A percentile compares a stretch with the other conserved stretches of the same genome.
phyloP scores from a whole-genome alignment of 1,139 yeast species.

The Debaryomyces coudertii region DNA sequence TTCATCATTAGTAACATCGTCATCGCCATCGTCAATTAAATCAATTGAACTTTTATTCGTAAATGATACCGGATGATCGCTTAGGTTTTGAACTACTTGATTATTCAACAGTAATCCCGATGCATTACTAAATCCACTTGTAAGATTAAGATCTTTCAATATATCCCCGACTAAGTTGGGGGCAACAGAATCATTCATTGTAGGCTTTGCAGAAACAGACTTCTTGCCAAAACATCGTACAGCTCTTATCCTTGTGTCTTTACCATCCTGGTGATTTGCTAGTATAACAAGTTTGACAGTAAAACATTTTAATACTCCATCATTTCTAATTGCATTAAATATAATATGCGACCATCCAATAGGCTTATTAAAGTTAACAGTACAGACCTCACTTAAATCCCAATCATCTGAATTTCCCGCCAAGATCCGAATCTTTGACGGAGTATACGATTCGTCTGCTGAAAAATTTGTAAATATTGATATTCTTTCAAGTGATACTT shows the following conservation, averaged over 20 bases:
- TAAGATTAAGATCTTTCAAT: constrained; percentile 33
- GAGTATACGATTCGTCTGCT: constrained; percentile 91
- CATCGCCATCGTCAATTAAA: constrained; percentile 10
- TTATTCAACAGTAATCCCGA: constrained; percentile 38
- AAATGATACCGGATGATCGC: constrained; percentile 9
- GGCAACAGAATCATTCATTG: constrained; percentile 5
- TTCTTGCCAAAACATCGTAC: constrained; percentile 50
- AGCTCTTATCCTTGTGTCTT: constrained; percentile 88
- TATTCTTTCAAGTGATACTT: constrained; percentile 69
- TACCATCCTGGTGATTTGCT: constrained; percentile 93
- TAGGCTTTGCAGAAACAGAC: constrained; percentile 15
- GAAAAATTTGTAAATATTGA: constrained; percentile 69
- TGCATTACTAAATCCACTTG: constrained; percentile 25
- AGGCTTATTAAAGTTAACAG: constrained; percentile 68
- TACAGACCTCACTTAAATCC: constrained; percentile 76
- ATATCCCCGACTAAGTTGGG: constrained; percentile 23
- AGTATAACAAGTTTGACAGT: constrained; percentile 68
- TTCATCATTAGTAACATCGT: constrained; percentile 5
- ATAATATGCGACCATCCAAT: constrained; percentile 84
- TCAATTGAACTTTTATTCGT: constrained; percentile 1
- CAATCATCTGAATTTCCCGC: constrained; percentile 86
- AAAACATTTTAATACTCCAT: constrained; percentile 71
- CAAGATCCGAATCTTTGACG: constrained; percentile 66
- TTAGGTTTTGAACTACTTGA: constrained; percentile 12
- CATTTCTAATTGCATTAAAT: constrained; percentile 62